Base-by-base conservation (phyloP, 2,329 filamentous ascomycete species). In the Gnomoniopsis smithogilvyi region DNA sequence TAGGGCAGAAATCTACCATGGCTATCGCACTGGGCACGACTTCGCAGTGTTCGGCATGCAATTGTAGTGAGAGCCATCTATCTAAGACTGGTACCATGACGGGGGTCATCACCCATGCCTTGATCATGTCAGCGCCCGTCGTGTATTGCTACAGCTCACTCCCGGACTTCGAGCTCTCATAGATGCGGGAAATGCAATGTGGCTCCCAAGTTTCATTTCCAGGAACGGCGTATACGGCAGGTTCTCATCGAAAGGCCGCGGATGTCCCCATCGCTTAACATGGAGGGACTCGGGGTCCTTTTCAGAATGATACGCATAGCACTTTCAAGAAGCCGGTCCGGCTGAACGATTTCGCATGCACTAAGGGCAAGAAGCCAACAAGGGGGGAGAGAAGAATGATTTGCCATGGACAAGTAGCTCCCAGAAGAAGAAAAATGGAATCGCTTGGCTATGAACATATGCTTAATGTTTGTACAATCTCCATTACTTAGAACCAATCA, bases 331-430 rank as follows among this genome's bases (percentile, higher is more conserved):
- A 54, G 51, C 56, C 56, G 7, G 7, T 59, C 34, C 54, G 56
- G 56, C 56, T 59, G 33, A 59, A 49, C 24, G 56, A 59, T 34
- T 54, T 59, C 33, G 56, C 56, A n/a, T 59, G 56, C 36, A 59
- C 56, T n/a, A 51, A n/a, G n/a, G n/a, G n/a, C n/a, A n/a, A n/a
- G n/a, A n/a, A n/a, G n/a, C n/a, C n/a, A n/a, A n/a, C n/a, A n/a
- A n/a, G n/a, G n/a, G n/a, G n/a, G n/a, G n/a, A n/a, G n/a, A 15
- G 6, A 14, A 15, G n/a, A 41, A 41, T 41, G 36, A 41, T 41
- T 49, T 53, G 15, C 51, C 51, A 55, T 51, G 21, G 6, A 33
- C 51, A 51, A 51, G 57, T 59, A 59, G 55, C 57, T 59, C 50
- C 57, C 36, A 46, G 19, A 51, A 36, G 46, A n/a, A n/a, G n/a